Evolutionary conservation across 345 rosid genomes (phyloP).

Genomic region (Sisymbrium irio): DNA sequence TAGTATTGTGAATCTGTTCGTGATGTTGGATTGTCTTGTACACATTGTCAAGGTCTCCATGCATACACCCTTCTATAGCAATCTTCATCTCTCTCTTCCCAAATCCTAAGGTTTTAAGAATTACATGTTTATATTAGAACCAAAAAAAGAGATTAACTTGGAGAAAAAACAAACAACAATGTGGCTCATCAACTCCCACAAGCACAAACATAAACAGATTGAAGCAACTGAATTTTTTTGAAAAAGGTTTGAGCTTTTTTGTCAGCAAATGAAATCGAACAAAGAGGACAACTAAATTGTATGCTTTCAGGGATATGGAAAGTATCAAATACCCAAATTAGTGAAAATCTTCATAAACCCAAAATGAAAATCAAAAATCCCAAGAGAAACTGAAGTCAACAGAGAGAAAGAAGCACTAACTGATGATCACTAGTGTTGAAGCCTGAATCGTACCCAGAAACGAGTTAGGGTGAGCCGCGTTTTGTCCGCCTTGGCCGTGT

Average conservation of each 20-base stretch:
- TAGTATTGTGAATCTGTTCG: slow-evolving; percentile 51
- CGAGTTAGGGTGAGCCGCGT: no score
- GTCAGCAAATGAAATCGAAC: no score
- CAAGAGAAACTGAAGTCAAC: no score
- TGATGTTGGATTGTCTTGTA: slow-evolving; percentile 60
- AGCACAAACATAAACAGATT: no score
- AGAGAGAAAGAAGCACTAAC: not conserved
- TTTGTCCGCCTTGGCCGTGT: no score
- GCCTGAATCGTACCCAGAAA: not conserved
- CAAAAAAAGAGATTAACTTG: no score
- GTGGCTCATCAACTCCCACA: not conserved
- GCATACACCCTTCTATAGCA: slow-evolving; percentile 98
- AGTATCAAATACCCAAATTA: no score
- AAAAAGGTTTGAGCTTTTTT: no score
- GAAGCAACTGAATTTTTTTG: no score
- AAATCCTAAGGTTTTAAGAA: not conserved
- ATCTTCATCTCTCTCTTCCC: slow-evolving; percentile 55
- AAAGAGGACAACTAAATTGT: no score
- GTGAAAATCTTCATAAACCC: not conserved
- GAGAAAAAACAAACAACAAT: not conserved
- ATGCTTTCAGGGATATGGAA: no score
- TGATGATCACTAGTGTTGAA: not conserved
- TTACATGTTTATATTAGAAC: not conserved
- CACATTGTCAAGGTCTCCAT: slow-evolving; percentile 87
- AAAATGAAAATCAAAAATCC: not conserved